Conservation (phyloP, 192 early-diverging fungal species). For the Spinellus fusiger region DNA sequence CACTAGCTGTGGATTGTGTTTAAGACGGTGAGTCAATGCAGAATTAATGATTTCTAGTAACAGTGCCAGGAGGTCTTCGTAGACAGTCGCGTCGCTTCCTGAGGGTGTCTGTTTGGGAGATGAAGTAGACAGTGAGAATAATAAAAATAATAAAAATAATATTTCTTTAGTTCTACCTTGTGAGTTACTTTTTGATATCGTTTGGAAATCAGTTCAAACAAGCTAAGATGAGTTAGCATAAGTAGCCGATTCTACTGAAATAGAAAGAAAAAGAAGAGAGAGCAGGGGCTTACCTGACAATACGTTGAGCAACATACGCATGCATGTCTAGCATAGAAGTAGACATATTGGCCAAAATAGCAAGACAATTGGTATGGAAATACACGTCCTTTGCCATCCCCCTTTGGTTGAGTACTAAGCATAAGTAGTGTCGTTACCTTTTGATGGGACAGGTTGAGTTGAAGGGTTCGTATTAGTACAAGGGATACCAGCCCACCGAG, state of each 20-base stretch:
- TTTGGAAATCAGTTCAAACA: slow-evolving; percentile 64
- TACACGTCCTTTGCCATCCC: slow-evolving; percentile 50
- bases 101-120: slow-evolving; percentile 11
- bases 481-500: slow-evolving; percentile 61
- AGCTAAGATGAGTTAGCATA: slow-evolving; percentile 22
- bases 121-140: not conserved
- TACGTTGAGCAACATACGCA: slow-evolving; percentile 61
- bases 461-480: slow-evolving; percentile 60
- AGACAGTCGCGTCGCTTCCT: slow-evolving; percentile 50
- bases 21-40: slow-evolving; percentile 51
- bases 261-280: not conserved
- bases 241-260: not conserved
- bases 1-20: slow-evolving; percentile 61
- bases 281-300: slow-evolving; percentile 45
- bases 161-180: not conserved
- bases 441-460: slow-evolving; percentile 60
- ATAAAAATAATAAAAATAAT: not conserved
- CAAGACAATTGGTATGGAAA: slow-evolving; percentile 59
- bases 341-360: slow-evolving; percentile 63
- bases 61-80: slow-evolving; percentile 57
- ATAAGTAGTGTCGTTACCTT: slow-evolving; percentile 37
- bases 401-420: not conserved
- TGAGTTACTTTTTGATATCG: slow-evolving; percentile 54
- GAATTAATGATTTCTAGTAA: slow-evolving; percentile 72
- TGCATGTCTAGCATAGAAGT: slow-evolving; percentile 51